Conservation (phyloP, 352 stramenopile genomes). For the Phytopythium litorale region DNA sequence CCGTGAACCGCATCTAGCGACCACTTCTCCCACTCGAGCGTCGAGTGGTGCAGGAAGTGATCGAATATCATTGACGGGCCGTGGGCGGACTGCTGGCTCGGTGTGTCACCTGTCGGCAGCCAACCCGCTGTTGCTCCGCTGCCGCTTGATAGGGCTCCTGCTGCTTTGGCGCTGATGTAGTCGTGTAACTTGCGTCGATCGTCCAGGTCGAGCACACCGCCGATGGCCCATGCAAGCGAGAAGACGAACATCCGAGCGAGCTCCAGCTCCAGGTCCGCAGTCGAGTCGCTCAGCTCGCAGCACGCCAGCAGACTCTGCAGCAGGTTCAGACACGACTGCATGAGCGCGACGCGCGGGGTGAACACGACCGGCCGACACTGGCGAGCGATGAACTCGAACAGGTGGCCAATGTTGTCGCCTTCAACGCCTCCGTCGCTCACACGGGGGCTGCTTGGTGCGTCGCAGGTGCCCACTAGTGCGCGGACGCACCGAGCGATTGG, state of each 20-base stretch:
- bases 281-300: constrained; percentile 56
- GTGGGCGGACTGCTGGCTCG: background rate
- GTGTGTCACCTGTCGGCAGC: background rate
- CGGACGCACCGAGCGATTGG: constrained; percentile 41
- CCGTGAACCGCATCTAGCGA: constrained; percentile 31
- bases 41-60: constrained; percentile 86
- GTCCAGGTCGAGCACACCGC: constrained; percentile 79
- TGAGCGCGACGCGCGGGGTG: constrained; percentile 62
- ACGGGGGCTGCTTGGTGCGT: constrained; percentile 1
- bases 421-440: constrained; percentile 2
- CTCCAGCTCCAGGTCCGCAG: constrained; percentile 52
- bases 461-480: constrained; percentile 40
- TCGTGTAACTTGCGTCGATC: constrained; percentile 70
- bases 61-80: constrained; percentile 86
- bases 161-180: constrained; percentile 50
- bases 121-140: background rate
- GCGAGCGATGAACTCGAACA: constrained; percentile 71
- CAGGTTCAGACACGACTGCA: constrained; percentile 71
- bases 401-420: constrained; percentile 26
- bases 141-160: constrained; percentile 21
- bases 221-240: constrained; percentile 76
- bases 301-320: constrained; percentile 50
- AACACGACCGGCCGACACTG: constrained; percentile 69
- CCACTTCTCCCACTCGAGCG: constrained; percentile 90
- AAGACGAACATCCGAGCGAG: constrained; percentile 86